Evolutionary conservation across 345 rosid genomes (phyloP), one percentile per base, ranked within the genome.

Genomic region (Erucastrum elatum): DNA sequence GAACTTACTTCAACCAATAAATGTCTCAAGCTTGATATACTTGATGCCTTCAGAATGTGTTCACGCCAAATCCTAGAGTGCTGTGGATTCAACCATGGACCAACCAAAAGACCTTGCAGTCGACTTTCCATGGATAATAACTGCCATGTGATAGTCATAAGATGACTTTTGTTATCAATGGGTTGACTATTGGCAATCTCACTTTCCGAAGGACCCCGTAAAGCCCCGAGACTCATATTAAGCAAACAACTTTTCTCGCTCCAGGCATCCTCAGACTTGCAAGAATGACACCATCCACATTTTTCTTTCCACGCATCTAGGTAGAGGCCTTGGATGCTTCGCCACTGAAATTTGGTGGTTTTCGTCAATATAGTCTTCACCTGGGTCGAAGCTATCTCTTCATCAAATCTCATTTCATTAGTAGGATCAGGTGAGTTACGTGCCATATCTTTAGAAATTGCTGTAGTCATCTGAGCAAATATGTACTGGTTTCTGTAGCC

Each of bases 241-340:
- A 91, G 86, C 84, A 95, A 87, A 84, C 99, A 95, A 79, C 83
- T 89, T 59, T 55, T 29, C 77, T 65, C 74, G 59, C 69, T 66
- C 39, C 83, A 69, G 13, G 72, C 59, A 46, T 84, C 95, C 41
- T 86, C 90, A 15, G 71, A 69, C 83, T 87, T 87, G 87, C 99
- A 95, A 74, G 86, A 76, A 85, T 85, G 87, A 86, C 99, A 95
- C 99, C 99, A 95, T 51, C 99, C 99, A 84, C 99, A 95, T 68
- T 83, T 90, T 85, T 93, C 99, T 81, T 82, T 93, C 84, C 71
- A 86, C 2, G 76, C 77, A 80, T 82, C 87, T 55, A 69, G 65
- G 61, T 77, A 82, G 34, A 78, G 81, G 46, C 79, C 82, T 70
- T 67, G 84, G 67, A 81, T 72, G 80, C 81, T 83, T 64, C 86